Base-by-base conservation (phyloP, 257 asterid species). In the Paulownia fortunei region DNA sequence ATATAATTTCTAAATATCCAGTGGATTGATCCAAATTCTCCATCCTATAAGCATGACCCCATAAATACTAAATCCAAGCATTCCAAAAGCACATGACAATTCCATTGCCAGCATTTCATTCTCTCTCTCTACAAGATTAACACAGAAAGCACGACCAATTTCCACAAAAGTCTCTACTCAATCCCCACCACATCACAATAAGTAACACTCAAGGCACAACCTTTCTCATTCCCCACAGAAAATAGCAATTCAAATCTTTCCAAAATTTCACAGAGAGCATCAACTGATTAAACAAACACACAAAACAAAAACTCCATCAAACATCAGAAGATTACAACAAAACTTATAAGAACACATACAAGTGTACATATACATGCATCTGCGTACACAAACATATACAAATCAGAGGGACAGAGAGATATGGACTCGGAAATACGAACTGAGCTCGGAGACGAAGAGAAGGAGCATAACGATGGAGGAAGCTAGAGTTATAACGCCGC, bases 361-460 rank as follows among this genome's bases (percentile, higher is more conserved):
- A 42, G 4, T 68, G 4, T 0, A 59, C 73, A 59, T 10, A 4
- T 24, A 37, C 24, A 6, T 46, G 54, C 69, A 75, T 74, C 72
- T 34, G 21, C 51, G 23, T 15, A 63, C 42, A 46, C 66, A 24
- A 21, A 44, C 21, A 60, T 37, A 36, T 54, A 69, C 15, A 73
- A 58, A 75, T 27, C 55, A 41, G 15, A 81, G 11, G 10, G 30
- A 36, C 19, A 76, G 77, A 74, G 19, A 56, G 42, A 47, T 2
- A 37, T 4, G 44, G 75, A 23, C 16, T 21, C 37, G 76, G 44
- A 49, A 39, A 58, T 42, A 91, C 97, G 61, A 58, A 96, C 99
- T 87, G 83, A 96, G 99, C 90, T 96, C 98, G 76, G 99, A 90
- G 80, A 92, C 59, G 89, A 96, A 93, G 76, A 96, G 98, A 76